Conservation (phyloP, 2,329 filamentous ascomycete species). For the Ilyonectria robusta region DNA sequence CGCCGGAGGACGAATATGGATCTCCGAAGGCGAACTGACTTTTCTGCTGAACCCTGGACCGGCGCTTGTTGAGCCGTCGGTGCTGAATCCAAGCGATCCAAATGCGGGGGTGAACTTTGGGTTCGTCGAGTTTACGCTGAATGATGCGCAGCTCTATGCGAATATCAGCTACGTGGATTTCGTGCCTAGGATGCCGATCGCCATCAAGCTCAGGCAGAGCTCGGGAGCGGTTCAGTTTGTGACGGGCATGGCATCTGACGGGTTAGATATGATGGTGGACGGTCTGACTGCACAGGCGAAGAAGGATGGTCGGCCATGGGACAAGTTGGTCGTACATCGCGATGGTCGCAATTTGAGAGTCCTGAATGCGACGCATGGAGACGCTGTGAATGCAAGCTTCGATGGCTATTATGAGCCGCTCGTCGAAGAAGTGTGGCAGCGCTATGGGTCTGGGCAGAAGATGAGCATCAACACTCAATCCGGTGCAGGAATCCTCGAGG, state of each 20-base stretch:
- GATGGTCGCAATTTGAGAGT: conserved; percentile 56
- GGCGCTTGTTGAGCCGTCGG: conserved; percentile 10
- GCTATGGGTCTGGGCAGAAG: conserved; percentile 52
- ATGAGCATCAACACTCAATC: conserved; percentile 61
- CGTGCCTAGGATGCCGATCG: conserved; percentile 3
- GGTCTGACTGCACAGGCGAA: conserved; percentile 48
- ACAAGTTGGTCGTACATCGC: conserved; percentile 58
- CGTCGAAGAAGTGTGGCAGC: conserved; percentile 61
- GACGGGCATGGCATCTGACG: background rate
- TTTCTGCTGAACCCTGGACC: conserved; percentile 1
- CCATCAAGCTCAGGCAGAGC: background rate
- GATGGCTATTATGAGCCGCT: conserved; percentile 60
- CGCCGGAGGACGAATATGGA: background rate
- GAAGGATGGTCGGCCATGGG: conserved; percentile 59
- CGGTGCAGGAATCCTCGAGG: conserved; percentile 56
- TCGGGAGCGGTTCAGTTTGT: background rate
- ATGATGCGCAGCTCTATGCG: conserved; percentile 10
- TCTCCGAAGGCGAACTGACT: background rate
- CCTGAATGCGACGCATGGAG: conserved; percentile 60
- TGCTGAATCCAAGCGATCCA: conserved; percentile 11
- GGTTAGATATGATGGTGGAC: background rate
- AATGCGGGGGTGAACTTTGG: conserved; percentile 12
- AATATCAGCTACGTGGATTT: conserved; percentile 26
- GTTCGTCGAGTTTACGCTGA: conserved; percentile 16
- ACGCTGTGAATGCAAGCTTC: conserved; percentile 53